Base-by-base conservation (phyloP, 768 basidiomycete genomes). In the Amanita rubescens region DNA sequence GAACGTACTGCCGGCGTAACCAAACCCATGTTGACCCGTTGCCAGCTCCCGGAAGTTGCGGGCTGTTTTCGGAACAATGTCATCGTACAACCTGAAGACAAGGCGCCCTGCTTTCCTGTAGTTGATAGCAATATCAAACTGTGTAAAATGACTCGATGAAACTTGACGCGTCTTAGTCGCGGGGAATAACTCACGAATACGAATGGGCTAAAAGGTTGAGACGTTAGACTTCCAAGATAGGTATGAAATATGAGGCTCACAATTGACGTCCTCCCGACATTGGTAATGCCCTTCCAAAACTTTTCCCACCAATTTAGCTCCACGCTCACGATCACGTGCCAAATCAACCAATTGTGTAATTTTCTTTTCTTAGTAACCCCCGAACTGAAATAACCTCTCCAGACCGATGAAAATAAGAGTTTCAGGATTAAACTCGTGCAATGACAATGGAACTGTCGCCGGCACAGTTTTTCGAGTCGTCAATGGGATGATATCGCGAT, bases 41-140 rank as follows among this genome's bases (percentile, higher is more conserved):
- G 84, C 81, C 43, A 94, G 76, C 63, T 87, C 84, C 51, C 90
- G 84, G 73, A 93, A 94, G 74, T 93, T 92, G 47, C 69, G 70
- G 2, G 87, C 67, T 10, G 92, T 94, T 68, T 78, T 80, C 51
- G 93, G 93, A n/a, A 90, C 89, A 15, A 79, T 74, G 52, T 85
- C 79, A 68, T 93, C 89, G 69, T 78, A 91, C 39, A 94, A 79
- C 68, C 87, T 82, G 80, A 94, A 90, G 24, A 84, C 76, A 59
- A 94, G 80, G 42, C 86, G 82, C 19, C 88, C 89, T 1, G 78
- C 71, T 3, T 82, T 78, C 45, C 75, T 63, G 14, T 68, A 67
- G 66, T 80, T 75, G 65, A 93, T 85, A 1, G 75, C 68, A 55
- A 88, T 63, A 51, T 87, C 80, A 57, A 87, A 87, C 85, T 86